phyloP scores from a whole-genome alignment of 192 early-diverging fungal species.

The Dissophora ornata region DNA sequence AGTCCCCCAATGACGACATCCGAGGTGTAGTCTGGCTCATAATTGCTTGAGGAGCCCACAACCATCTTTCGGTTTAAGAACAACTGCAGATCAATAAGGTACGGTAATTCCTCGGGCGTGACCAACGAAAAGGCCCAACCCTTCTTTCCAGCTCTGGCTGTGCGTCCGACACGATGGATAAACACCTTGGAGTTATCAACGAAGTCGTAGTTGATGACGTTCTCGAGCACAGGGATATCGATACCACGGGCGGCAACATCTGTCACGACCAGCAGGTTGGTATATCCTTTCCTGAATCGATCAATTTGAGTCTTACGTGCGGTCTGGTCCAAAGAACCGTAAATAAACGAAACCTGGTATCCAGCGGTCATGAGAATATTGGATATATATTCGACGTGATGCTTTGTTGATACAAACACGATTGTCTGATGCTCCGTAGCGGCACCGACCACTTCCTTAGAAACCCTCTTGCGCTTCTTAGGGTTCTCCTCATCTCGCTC shows the following conservation, averaged over 20 bases:
- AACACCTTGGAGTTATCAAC: constrained; percentile 93
- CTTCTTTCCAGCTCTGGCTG: constrained; percentile 91
- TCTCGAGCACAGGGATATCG: constrained; percentile 96
- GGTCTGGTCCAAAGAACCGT: constrained; percentile 94
- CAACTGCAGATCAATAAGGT: constrained; percentile 92
- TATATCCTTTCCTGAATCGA: constrained; percentile 81
- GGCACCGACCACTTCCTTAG: constrained; percentile 24
- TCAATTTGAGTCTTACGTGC: constrained; percentile 90
- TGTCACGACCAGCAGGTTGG: constrained; percentile 91
- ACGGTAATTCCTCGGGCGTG: constrained; percentile 90
- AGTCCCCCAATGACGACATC: constrained; percentile 86
- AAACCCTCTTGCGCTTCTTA: constrained; percentile 56
- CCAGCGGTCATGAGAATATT: constrained; percentile 77
- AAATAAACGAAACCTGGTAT: constrained; percentile 87
- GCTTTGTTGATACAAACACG: constrained; percentile 96
- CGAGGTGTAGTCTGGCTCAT: constrained; percentile 73
- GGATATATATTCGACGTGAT: constrained; percentile 96
- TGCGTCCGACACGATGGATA: constrained; percentile 97
- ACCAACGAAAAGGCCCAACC: constrained; percentile 95
- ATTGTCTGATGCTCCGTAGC: constrained; percentile 80
- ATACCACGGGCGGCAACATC: constrained; percentile 99
- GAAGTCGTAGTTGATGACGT: constrained; percentile 98
- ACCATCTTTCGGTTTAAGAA: constrained; percentile 82
- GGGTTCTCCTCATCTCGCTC: constrained; percentile 45
- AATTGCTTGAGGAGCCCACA: constrained; percentile 38